Base-by-base conservation (phyloP, 306 rosid species). In the Prunus davidiana region DNA sequence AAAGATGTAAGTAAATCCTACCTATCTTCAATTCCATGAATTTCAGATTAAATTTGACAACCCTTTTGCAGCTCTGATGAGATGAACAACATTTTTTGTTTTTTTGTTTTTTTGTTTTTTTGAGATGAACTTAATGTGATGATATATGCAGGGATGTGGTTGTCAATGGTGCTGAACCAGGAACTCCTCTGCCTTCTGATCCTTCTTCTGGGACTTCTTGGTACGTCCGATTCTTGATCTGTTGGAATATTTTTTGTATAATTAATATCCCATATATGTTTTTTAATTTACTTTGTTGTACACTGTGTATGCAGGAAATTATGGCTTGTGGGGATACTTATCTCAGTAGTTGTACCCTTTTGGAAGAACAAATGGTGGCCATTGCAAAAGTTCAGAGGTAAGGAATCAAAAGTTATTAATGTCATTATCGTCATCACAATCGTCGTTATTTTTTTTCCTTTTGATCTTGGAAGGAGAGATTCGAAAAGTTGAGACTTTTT, bases 291-390 rank as follows among this genome's bases (percentile, higher is more conserved):
- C 20, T 2, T 19, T 45, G 28, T 16, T 20, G 25, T n/a, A 25
- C n/a, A 28, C 54, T 54, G 32, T 30, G 58, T 3, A 12, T 67
- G 68, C 89, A 89, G 98, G 90, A 88, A 85, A 60, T 0, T 73
- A 49, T 87, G 98, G 96, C 30, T 89, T 22, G 20, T 84, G 57
- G 89, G 98, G 61, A 18, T 87, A 16, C 45, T 87, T 54, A 10
- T 88, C 22, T 51, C 93, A 8, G 69, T 82, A 25, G 64, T 85
- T 65, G 1, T 88, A 20, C 83, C 91, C 30, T 85, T 89, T 63
- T 54, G 82, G 60, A 77, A 49, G 76, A 91, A 84, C 38, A 90
- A 85, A 83, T 90, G 89, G 91, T 84, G 69, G 28, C 89, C 94
- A 16, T 79, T 90, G 24, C 85, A 82, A 14, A 81, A 9, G 51